These are phyloP conservation scores for Phyllosticta capitalensis DNA, from an alignment of 2,329 filamentous ascomycete species.

Conservation along the genomic window DNA sequence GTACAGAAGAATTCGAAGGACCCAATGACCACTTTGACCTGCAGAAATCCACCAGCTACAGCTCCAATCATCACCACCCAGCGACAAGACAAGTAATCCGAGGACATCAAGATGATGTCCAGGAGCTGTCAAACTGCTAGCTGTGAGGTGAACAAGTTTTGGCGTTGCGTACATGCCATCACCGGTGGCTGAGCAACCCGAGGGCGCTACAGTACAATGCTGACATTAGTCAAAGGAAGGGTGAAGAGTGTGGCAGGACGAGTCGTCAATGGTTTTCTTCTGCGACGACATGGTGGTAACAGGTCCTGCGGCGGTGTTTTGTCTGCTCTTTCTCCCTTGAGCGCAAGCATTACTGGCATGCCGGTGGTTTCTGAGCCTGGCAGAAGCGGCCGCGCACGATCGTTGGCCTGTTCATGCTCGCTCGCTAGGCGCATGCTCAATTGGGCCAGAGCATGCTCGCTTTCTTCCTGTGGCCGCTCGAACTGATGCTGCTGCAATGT, in stretches of 20 bases:
- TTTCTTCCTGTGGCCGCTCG: background rate
- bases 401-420: background rate
- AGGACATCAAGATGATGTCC: background rate
- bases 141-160: background rate
- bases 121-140: background rate
- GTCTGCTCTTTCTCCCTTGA: background rate
- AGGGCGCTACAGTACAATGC: background rate
- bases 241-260: background rate
- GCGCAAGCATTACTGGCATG: background rate
- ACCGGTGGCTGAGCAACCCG: background rate
- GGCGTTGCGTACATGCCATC: background rate
- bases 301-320: background rate
- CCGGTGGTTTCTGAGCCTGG: background rate
- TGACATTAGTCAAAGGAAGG: background rate
- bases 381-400: background rate
- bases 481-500: background rate
- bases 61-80: background rate
- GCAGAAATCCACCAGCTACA: background rate
- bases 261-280: background rate
- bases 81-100: background rate
- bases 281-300: background rate
- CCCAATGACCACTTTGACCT: background rate
- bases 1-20: background rate
- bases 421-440: background rate
- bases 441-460: background rate